Evolutionary conservation across 306 rosid genomes (phyloP).

Genomic region (Abrus pulchellus): DNA sequence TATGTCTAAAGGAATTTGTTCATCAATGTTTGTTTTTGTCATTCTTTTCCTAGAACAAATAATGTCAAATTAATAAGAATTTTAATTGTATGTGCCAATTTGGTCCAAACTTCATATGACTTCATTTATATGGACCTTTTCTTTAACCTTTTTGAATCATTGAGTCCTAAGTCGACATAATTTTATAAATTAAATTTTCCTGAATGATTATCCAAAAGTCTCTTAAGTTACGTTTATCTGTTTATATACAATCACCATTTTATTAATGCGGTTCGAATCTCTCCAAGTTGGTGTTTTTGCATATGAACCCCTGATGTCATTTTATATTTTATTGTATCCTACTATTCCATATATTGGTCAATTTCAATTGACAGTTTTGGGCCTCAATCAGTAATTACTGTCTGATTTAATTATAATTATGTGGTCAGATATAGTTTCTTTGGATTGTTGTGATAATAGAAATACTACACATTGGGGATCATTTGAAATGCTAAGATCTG

Average conservation of each 20-base stretch:
- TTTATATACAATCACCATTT: background rate
- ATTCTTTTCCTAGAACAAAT: slow-evolving; percentile 24
- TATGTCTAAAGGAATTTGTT: slow-evolving; percentile 1
- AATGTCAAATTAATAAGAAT: slow-evolving; percentile 24
- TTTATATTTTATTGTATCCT: slow-evolving; percentile 13
- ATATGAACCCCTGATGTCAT: background rate
- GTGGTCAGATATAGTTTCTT: slow-evolving; percentile 27
- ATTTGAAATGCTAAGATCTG: slow-evolving; percentile 23
- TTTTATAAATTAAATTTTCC: slow-evolving; percentile 13
- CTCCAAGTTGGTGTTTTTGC: slow-evolving; percentile 6
- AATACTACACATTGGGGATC: slow-evolving; percentile 10
- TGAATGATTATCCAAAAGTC: background rate
- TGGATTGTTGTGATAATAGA: slow-evolving; percentile 18
- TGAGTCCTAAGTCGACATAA: slow-evolving; percentile 9
- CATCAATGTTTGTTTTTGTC: slow-evolving; percentile 29
- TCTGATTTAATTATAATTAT: background rate
- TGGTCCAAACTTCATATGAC: slow-evolving; percentile 23
- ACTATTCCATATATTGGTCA: background rate
- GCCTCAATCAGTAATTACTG: background rate
- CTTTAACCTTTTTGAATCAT: slow-evolving; percentile 22
- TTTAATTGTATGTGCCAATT: slow-evolving; percentile 24
- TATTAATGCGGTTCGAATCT: slow-evolving; percentile 8
- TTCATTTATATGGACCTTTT: slow-evolving; percentile 28
- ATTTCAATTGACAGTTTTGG: background rate
- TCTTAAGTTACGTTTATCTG: background rate